Conservation (phyloP, 306 rosid species). For the Fagus crenata region DNA sequence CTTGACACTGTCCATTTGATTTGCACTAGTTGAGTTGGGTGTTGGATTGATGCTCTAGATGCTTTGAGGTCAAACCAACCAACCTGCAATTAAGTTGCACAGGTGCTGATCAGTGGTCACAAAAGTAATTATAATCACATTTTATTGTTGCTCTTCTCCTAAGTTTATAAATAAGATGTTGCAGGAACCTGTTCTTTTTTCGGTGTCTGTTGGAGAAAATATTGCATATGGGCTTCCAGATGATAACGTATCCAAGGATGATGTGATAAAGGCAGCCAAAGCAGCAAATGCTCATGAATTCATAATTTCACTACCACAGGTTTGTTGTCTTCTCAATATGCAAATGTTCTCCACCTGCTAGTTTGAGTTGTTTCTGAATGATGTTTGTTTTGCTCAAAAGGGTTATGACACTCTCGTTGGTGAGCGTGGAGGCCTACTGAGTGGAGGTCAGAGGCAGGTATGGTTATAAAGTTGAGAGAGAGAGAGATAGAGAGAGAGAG, state of each 20-base stretch:
- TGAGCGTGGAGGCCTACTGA: slow-evolving; percentile 93
- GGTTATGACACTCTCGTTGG: slow-evolving; percentile 95
- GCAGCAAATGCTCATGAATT: slow-evolving; percentile 98
- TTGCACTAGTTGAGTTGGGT: not conserved
- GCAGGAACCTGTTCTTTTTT: slow-evolving; percentile 95
- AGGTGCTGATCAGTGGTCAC: not conserved
- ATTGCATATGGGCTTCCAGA: slow-evolving; percentile 98
- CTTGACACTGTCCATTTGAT: not conserved
- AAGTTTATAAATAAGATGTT: slow-evolving; percentile 20
- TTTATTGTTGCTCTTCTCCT: slow-evolving; percentile 17
- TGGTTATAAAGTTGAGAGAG: slow-evolving; percentile 2
- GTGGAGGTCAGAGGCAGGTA: slow-evolving; percentile 99
- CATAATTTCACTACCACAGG: slow-evolving; percentile 93
- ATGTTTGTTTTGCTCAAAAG: slow-evolving; percentile 35
- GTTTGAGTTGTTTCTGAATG: slow-evolving; percentile 16
- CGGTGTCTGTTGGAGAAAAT: slow-evolving; percentile 94
- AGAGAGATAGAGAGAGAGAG: not conserved
- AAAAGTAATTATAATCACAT: not conserved
- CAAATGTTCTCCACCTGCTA: slow-evolving; percentile 11
- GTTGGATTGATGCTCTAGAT: not conserved
- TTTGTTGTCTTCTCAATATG: slow-evolving; percentile 30
- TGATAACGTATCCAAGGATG: slow-evolving; percentile 78
- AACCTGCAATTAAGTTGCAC: not conserved
- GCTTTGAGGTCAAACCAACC: not conserved
- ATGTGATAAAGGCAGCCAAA: slow-evolving; percentile 92